phyloP scores from a whole-genome alignment of 495 filamentous ascomycete species.

The Copromyces sp. region DNA sequence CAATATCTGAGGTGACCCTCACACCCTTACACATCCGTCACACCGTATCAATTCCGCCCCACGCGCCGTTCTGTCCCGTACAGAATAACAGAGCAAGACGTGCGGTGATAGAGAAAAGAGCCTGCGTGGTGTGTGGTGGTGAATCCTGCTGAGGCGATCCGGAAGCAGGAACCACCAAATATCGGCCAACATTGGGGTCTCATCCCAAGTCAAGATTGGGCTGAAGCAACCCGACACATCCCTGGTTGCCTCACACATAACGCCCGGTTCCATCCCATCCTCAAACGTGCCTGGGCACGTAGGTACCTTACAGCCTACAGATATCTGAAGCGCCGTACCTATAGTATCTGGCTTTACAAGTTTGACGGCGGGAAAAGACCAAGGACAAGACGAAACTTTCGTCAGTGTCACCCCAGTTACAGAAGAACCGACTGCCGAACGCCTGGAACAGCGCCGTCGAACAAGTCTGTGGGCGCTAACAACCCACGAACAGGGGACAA shows the following conservation, averaged over 20 bases:
- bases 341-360: neutral
- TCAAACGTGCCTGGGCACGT: neutral
- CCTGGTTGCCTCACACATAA: neutral
- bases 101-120: neutral
- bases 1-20: neutral
- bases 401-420: neutral
- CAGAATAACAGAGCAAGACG: neutral
- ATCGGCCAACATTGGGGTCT: neutral
- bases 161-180: neutral
- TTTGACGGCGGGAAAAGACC: neutral
- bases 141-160: neutral
- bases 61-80: neutral
- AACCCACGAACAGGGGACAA: neutral
- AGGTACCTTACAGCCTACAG: neutral
- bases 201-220: neutral
- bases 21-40: neutral
- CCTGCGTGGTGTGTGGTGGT: neutral
- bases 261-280: neutral
- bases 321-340: neutral
- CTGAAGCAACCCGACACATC: neutral
- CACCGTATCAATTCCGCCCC: neutral
- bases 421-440: neutral
- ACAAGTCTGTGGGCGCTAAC: neutral
- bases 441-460: neutral
- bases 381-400: neutral